These are phyloP conservation scores for Saccharomycopsis schoenii DNA, from an alignment of 805 yeast species.

Conservation along the genomic window DNA sequence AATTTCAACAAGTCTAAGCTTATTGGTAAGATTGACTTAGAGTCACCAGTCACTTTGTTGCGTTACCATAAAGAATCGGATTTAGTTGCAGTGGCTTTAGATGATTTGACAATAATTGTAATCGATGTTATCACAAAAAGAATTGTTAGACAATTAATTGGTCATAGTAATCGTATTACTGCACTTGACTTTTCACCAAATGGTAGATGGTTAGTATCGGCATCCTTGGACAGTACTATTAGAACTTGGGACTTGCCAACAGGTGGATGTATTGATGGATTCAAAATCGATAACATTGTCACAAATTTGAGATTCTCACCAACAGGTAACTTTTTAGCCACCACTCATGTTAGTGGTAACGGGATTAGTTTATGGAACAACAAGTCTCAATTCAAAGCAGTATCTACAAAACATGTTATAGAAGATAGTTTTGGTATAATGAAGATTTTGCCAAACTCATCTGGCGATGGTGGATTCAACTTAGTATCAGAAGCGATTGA, in stretches of 20 bases:
- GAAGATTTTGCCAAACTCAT: slow-evolving; percentile 58
- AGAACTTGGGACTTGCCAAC: slow-evolving; percentile 98
- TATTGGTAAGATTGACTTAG: slow-evolving; percentile 56
- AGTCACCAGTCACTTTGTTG: slow-evolving; percentile 69
- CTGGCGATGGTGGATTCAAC: slow-evolving; percentile 69
- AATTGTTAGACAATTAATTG: slow-evolving; percentile 78
- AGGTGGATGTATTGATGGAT: slow-evolving; percentile 94
- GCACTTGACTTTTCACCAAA: slow-evolving; percentile 85
- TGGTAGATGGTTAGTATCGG: slow-evolving; percentile 89
- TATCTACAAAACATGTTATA: slow-evolving; percentile 63
- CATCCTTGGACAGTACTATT: slow-evolving; percentile 74
- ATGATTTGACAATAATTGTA: slow-evolving; percentile 75
- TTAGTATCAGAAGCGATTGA: slow-evolving; percentile 70
- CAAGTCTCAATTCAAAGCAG: slow-evolving; percentile 69
- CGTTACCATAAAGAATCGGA: slow-evolving; percentile 77
- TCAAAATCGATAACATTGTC: slow-evolving; percentile 66
- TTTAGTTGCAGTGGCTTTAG: slow-evolving; percentile 74
- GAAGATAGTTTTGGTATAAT: slow-evolving; percentile 56
- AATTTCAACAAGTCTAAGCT: slow-evolving; percentile 66
- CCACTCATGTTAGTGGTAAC: slow-evolving; percentile 81
- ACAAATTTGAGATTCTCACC: slow-evolving; percentile 77
- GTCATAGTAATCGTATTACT: slow-evolving; percentile 84
- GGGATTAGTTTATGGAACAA: slow-evolving; percentile 93
- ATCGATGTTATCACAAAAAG: slow-evolving; percentile 74
- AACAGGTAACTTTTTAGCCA: slow-evolving; percentile 81